phyloP scores from a whole-genome alignment of 768 basidiomycete genomes.

The Mycena albidolilacea region DNA sequence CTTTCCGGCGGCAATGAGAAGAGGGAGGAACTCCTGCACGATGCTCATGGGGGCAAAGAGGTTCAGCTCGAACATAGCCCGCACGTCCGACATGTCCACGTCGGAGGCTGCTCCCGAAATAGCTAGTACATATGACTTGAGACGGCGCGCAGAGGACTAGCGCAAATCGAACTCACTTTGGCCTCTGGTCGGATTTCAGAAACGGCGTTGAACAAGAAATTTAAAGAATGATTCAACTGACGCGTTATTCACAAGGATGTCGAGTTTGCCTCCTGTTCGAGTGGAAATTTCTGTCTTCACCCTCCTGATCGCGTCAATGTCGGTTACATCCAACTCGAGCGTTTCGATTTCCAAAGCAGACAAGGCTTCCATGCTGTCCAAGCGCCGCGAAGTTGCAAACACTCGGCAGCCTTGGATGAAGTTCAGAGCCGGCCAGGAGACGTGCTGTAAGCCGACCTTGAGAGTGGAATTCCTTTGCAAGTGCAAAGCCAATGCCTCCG shows the following conservation, averaged over 20 bases:
- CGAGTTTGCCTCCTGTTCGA: constrained; percentile 14
- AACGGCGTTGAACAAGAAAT: not conserved
- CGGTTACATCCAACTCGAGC: constrained; percentile 44
- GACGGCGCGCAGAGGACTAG: not conserved
- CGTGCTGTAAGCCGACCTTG: not conserved
- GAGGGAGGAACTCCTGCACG: constrained; percentile 12
- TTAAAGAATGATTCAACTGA: not conserved
- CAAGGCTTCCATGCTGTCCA: constrained; percentile 40
- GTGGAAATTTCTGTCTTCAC: not conserved
- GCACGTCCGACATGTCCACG: constrained; percentile 10
- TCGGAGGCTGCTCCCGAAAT: constrained; percentile 1
- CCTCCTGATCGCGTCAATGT: constrained; percentile 10
- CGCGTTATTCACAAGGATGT: constrained; percentile 22
- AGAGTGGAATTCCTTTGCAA: not conserved
- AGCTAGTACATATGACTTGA: not conserved
- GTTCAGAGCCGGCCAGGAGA: not conserved
- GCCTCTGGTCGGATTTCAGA: not conserved
- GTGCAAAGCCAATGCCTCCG: not conserved
- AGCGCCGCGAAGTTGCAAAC: constrained; percentile 43
- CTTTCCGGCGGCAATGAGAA: constrained; percentile 8
- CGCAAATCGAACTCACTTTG: not conserved
- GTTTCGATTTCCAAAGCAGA: constrained; percentile 36
- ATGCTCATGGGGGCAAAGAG: constrained; percentile 17
- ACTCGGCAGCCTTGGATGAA: constrained; percentile 33
- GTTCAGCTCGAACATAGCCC: constrained; percentile 4